phyloP scores from a whole-genome alignment of 2,329 filamentous ascomycete species.

The Monosporascus ibericus region DNA sequence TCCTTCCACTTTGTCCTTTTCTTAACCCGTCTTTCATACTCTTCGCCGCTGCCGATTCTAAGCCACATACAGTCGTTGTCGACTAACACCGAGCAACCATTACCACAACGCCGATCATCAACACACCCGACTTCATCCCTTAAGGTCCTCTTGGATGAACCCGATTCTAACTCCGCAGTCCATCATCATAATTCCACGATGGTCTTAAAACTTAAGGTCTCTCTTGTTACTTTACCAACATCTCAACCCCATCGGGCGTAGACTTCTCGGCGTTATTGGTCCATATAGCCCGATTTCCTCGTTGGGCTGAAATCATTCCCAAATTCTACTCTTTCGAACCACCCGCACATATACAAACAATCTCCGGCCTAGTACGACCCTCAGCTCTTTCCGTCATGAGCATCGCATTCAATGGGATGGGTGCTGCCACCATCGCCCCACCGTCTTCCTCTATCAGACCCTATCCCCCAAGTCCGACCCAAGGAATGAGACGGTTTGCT shows the following conservation, averaged over 20 bases:
- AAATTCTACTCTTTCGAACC: slow-evolving; percentile 9
- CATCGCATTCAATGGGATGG: slow-evolving; percentile 24
- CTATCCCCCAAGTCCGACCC: slow-evolving; percentile 20
- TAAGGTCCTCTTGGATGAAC: background rate
- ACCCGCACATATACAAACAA: slow-evolving; percentile 5
- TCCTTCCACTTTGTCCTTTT: background rate
- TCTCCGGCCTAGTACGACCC: background rate
- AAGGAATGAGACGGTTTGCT: slow-evolving; percentile 22
- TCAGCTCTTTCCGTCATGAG: slow-evolving; percentile 14
- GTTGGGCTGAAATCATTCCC: slow-evolving; percentile 12
- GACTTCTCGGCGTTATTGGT: background rate
- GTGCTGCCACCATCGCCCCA: slow-evolving; percentile 21
- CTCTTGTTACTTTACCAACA: background rate
- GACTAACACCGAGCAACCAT: background rate
- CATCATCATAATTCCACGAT: background rate
- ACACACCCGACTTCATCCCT: background rate
- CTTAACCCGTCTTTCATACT: background rate
- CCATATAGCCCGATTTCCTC: background rate
- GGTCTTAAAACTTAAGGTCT: background rate
- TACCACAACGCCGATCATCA: background rate
- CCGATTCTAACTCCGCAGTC: background rate
- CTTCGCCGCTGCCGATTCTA: too few species aligned
- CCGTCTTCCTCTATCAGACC: slow-evolving; percentile 21
- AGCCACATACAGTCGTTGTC: background rate
- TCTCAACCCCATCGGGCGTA: background rate